Base-by-base conservation (phyloP, 306 rosid genomes). In the Aeschynomene evenia region DNA sequence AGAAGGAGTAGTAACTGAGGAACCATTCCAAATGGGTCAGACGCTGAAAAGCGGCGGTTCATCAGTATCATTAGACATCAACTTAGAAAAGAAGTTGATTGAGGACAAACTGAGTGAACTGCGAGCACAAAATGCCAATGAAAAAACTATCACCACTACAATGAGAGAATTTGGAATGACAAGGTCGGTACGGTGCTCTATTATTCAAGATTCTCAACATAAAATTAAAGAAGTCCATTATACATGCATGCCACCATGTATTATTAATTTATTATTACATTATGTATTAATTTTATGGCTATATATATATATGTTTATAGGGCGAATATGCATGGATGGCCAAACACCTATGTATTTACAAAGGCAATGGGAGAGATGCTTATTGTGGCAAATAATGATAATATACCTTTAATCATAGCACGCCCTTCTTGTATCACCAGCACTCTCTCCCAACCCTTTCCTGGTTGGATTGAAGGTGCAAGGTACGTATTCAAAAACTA, bases 351-450 rank as follows among this genome's bases (percentile, higher is more conserved):
- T 20, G 50, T 19, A 0, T 80, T 77, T 11, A 85, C 89, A 7
- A 82, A 82, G 34, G 86, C 82, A 23, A 73, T 79, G 79, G 86
- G 83, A 40, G 84, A 82, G 22, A 82, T 85, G 76, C 5, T 72
- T n/a, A n/a, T n/a, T 29, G 0, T 70, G 20, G 19, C 10, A 22
- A n/a, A 59, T 3, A 56, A 40, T 18, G 43, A 40, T 2, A 53
- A 63, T 14, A 4, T 82, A 4, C 60, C 81, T 0, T 2, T 73
- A 7, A 15, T 59, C 10, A 57, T 82, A 40, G 1, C 71, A 40
- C 81, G 81, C 0, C 87, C 85, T 1, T 49, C 81, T 12, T 13
- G 50, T 0, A 2, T 85, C 2, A 20, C 18, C 0, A 70, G 84
- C 7, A 80, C 88, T 4, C 53, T 46, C 51, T 75, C 61, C 0